Percentiles rank a stretch among this genome's conserved stretches.
Conservation (phyloP, 139 green algal species). For the Micractinium conductrix region DNA sequence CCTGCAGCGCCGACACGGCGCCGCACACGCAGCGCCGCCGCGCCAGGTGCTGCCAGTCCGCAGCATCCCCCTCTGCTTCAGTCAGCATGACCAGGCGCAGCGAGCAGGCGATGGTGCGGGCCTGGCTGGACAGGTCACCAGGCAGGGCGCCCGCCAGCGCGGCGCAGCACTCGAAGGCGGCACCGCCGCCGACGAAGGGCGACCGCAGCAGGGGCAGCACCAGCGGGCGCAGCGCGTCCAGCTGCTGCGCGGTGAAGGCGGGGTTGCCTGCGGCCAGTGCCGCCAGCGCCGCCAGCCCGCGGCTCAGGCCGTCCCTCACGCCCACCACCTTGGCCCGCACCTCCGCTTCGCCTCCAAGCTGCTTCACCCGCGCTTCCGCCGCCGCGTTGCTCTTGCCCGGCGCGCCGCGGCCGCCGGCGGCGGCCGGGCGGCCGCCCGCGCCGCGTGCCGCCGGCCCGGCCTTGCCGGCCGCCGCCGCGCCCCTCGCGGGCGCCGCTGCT, state of each 20-base stretch:
- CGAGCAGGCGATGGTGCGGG: slow-evolving; percentile 52
- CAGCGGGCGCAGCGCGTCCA: slow-evolving; percentile 65
- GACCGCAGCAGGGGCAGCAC: slow-evolving; percentile 77
- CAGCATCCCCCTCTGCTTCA: slow-evolving; percentile 4
- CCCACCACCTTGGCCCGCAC: slow-evolving; percentile 60
- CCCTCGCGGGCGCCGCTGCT: not conserved
- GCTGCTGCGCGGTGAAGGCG: slow-evolving; percentile 45
- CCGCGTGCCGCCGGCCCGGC: not conserved
- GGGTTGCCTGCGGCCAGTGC: slow-evolving; percentile 52
- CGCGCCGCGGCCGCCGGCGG: not conserved
- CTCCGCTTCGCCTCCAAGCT: slow-evolving; percentile 70
- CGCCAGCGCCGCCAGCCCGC: slow-evolving; percentile 62
- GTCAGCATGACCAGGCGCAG: slow-evolving; percentile 68
- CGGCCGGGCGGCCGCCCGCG: slow-evolving; percentile 2
- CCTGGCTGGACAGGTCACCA: slow-evolving; percentile 42
- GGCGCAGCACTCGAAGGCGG: slow-evolving; percentile 65
- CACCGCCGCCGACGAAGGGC: slow-evolving; percentile 66
- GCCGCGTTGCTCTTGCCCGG: slow-evolving; percentile 62
- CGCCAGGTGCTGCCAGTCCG: slow-evolving; percentile 53
- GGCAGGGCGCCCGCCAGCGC: slow-evolving; percentile 73
- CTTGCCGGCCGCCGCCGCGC: not conserved
- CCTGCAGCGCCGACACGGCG: slow-evolving; percentile 58
- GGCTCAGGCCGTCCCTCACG: slow-evolving; percentile 64
- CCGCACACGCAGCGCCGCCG: slow-evolving; percentile 37
- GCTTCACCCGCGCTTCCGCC: slow-evolving; percentile 55